phyloP scores from a whole-genome alignment of 2,329 filamentous ascomycete genomes.

The Metarhizium album region DNA sequence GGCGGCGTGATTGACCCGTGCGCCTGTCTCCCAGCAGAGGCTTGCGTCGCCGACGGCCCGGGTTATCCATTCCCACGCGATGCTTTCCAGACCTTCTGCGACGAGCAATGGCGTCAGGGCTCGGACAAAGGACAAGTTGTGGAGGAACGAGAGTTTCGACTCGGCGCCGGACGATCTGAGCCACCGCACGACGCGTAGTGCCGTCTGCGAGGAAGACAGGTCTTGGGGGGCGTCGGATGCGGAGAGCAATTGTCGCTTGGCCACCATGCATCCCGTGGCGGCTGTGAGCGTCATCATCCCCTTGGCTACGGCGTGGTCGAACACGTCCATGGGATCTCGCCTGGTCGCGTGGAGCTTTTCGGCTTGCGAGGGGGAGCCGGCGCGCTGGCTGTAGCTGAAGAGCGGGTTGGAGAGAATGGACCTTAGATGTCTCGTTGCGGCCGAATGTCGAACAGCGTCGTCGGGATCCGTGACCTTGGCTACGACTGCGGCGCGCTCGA shows the following conservation, averaged over 20 bases:
- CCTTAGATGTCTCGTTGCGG: conserved; percentile 36
- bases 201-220: conserved; percentile 33
- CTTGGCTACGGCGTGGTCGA: conserved; percentile 42
- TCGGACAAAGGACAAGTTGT: conserved; percentile 25
- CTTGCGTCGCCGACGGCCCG: conserved; percentile 24
- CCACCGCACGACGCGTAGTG: conserved; percentile 40
- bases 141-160: conserved; percentile 33
- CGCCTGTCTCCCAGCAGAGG: conserved; percentile 10
- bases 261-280: conserved; percentile 42
- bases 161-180: conserved; percentile 40
- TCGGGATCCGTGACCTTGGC: conserved; percentile 11
- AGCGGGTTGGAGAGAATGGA: conserved; percentile 47
- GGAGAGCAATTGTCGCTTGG: conserved; percentile 32
- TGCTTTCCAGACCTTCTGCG: conserved; percentile 38
- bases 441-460: conserved; percentile 24
- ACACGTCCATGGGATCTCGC: conserved; percentile 41
- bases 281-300: conserved; percentile 45
- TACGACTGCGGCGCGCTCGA: conserved; percentile 14
- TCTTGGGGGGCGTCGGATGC: conserved; percentile 12
- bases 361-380: conserved; percentile 9
- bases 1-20: conserved; percentile 18
- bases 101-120: conserved; percentile 39
- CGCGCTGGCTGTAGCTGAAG: conserved; percentile 29
- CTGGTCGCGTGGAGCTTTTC: conserved; percentile 8
- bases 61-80: conserved; percentile 43